phyloP scores from a whole-genome alignment of 352 stramenopile genomes.

The Globisporangium spiculum region DNA sequence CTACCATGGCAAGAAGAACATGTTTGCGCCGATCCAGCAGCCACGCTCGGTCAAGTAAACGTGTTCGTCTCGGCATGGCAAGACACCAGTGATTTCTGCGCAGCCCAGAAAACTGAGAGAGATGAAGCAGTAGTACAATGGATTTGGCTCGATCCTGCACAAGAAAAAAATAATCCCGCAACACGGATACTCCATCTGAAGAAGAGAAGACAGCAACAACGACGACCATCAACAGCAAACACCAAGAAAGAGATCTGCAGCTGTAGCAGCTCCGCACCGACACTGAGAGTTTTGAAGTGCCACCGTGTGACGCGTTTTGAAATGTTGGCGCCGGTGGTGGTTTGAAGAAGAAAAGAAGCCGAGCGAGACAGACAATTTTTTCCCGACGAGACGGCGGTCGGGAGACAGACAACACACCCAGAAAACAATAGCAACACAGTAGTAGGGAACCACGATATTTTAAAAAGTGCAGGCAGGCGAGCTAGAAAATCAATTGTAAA shows the following conservation, averaged over 20 bases:
- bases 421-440: conserved; percentile 10
- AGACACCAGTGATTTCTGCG: not conserved
- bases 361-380: conserved; percentile 7
- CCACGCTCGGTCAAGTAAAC: conserved; percentile 66
- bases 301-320: conserved; percentile 1
- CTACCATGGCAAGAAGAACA: conserved; percentile 44
- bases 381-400: conserved; percentile 5
- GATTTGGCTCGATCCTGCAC: conserved; percentile 17
- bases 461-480: conserved; percentile 12
- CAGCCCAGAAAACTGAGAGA: not conserved
- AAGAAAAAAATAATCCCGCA: conserved; percentile 25
- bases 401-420: conserved; percentile 1
- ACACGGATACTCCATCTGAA: conserved; percentile 27
- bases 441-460: conserved; percentile 6
- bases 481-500: conserved; percentile 11
- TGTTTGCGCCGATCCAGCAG: conserved; percentile 57
- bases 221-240: not conserved
- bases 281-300: not conserved
- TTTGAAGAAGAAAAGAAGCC: conserved; percentile 10
- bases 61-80: not conserved
- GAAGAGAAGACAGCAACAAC: not conserved
- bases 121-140: conserved; percentile 8
- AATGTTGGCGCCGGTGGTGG: not conserved
- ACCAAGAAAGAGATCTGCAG: conserved; percentile 2
- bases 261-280: conserved; percentile 7